These are phyloP conservation scores for Stemphylium vesicarium DNA, from an alignment of 2,329 filamentous ascomycete species.

Conservation along the genomic window DNA sequence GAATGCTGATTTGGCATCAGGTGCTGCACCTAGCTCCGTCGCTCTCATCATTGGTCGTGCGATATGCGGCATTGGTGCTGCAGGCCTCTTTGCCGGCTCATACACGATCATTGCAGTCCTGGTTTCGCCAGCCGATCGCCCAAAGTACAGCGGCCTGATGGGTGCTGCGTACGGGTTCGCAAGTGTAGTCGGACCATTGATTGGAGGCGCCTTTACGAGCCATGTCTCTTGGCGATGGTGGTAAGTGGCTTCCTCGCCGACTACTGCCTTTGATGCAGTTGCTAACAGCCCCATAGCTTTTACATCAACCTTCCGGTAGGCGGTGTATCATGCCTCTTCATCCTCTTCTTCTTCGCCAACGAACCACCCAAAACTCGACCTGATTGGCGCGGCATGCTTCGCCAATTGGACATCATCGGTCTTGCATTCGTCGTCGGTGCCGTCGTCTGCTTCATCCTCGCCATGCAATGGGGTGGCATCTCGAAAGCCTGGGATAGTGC, in stretches of 20 bases:
- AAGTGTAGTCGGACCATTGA: constrained; percentile 49
- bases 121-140: constrained; percentile 50
- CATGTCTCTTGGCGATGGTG: constrained; percentile 52
- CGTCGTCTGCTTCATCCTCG: constrained; percentile 53
- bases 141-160: constrained; percentile 47
- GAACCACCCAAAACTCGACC: constrained; percentile 23
- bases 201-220: constrained; percentile 52
- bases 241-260: neutral
- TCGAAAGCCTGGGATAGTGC: constrained; percentile 37
- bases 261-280: fast-evolving
- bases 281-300: constrained; percentile 17
- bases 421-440: constrained; percentile 49
- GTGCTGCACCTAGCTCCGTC: neutral
- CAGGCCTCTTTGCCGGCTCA: constrained; percentile 23
- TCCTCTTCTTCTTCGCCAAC: constrained; percentile 43
- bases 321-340: constrained; percentile 42
- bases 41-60: constrained; percentile 3
- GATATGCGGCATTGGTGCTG: constrained; percentile 7
- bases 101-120: constrained; percentile 53
- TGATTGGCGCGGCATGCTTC: constrained; percentile 45
- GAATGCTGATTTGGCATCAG: neutral
- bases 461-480: constrained; percentile 54
- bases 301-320: constrained; percentile 56
- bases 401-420: constrained; percentile 56
- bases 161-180: constrained; percentile 47